Conservation (phyloP, 129 eudicot genomes). For the Silybum marianum region DNA sequence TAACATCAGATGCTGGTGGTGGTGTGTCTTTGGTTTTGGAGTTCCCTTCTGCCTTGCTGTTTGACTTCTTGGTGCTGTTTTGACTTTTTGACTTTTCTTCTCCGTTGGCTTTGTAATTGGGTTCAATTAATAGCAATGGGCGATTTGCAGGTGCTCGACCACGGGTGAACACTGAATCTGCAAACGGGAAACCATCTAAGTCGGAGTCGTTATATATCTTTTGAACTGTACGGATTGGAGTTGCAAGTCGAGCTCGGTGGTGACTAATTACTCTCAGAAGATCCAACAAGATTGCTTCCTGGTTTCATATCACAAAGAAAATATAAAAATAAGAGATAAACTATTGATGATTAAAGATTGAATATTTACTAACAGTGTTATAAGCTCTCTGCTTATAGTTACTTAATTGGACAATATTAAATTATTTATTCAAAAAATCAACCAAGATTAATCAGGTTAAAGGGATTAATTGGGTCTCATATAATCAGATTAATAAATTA, state of each 20-base stretch:
- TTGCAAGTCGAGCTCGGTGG: slow-evolving; percentile 95
- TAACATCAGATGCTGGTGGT: slow-evolving; percentile 37
- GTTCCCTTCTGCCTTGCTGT: slow-evolving; percentile 44
- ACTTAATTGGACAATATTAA: background rate
- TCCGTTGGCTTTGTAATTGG: slow-evolving; percentile 72
- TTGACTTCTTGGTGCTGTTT: slow-evolving; percentile 44
- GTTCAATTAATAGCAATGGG: slow-evolving; percentile 69
- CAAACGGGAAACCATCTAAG: slow-evolving; percentile 66
- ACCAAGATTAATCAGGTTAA: background rate
- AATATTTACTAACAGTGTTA: too few species aligned
- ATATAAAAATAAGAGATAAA: background rate
- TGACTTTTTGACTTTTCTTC: slow-evolving; percentile 78
- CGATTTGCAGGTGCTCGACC: slow-evolving; percentile 62
- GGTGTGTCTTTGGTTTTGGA: slow-evolving; percentile 44
- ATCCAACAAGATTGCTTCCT: slow-evolving; percentile 90
- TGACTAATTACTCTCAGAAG: slow-evolving; percentile 87
- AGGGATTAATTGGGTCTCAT: background rate
- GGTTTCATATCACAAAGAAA: slow-evolving; percentile 23
- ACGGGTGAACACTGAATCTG: slow-evolving; percentile 63
- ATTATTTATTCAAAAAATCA: background rate
- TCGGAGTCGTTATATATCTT: slow-evolving; percentile 72
- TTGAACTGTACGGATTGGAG: slow-evolving; percentile 94
- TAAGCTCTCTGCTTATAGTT: too few species aligned
- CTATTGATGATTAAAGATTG: background rate
- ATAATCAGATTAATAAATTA: background rate